Evolutionary conservation across 495 filamentous ascomycete genomes (phyloP), one percentile per base, ranked within the genome.

Genomic region (Penicillium robsamsonii): DNA sequence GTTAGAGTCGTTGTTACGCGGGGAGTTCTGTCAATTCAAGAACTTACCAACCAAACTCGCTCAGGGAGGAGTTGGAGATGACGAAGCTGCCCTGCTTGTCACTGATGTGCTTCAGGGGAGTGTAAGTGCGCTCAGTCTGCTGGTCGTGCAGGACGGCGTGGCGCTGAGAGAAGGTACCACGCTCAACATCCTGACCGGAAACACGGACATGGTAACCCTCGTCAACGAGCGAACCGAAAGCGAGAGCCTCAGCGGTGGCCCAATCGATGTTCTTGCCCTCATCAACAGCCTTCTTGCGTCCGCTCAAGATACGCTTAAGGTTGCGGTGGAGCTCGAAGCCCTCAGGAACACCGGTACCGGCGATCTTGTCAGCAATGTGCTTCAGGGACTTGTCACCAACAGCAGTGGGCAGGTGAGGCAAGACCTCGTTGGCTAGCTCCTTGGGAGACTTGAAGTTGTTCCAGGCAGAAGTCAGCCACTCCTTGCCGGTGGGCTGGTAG

Each of bases 391-490:
- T 81, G 50, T 66, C 60, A 17, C 85, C 83, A 31, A 97, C 85
- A 22, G 87, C 89, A 12, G 94, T 98, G 4, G 91, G 86, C 55
- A 90, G 84, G 78, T 98, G 94, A 49, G 95, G 92, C 50, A 98
- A 79, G 50, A 97, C 87, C 78, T 98, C 94, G 17, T 87, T 92
- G 40, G 93, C 93, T 50, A 98, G 76, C 76, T 98, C 94, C 78
- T 97, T 98, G 65, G 94, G 94, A 30, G 91, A 94, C 81, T 97
- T 97, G 84, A 98, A 98, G 55, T 87, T 92, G 75, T 98, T 96
- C 94, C 94, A 98, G 53, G 94, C 95, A 48, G 91, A 96, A 6
- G 94, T 96, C 60, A 96, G 84, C 94, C 94, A 98, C 74, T 98
- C 94, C 75, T 96, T 96, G 55, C 93, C 85, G 40, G 88, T 93